Evolutionary conservation across 768 basidiomycete genomes (phyloP), one percentile per base, ranked within the genome.

Genomic region (Boletus pseudopeckii): DNA sequence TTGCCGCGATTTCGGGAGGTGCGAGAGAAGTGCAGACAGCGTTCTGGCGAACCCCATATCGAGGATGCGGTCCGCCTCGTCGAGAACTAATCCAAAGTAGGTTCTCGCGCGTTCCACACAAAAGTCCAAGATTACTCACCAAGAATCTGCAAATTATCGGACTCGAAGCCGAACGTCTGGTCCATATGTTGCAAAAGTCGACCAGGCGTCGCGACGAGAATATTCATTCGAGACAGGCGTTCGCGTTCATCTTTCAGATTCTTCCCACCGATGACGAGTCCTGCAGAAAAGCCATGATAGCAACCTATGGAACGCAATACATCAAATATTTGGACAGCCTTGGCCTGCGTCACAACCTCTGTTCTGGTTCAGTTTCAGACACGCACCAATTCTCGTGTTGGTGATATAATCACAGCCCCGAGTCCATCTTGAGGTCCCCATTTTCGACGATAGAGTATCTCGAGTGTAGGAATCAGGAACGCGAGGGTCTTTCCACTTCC

Each of bases 261-360:
- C 77, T 98, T 99, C 42, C 96, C 96, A 7, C 96, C 96, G 40
- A 99, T 99, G 17, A 98, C 87, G 13, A 98, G 74, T 0, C 95
- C 96, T 0, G 96, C 96, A 7, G 92, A 96, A 71, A 98, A 96
- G 17, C 80, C 77, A 63, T 99, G 96, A 62, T 86, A 86, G 42
- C 88, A 86, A 3, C 97, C 97, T 54, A 98, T 90, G 39, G 90
- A 88, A n/a, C 92, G 83, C 28, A 99, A 71, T 7, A 98, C 94
- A 43, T 96, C 92, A 67, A 98, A 99, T 54, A 98, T 99, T 77
- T 99, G 97, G 17, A 98, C 90, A 2, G 96, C 96, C 92, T 94
- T 55, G 47, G 32, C 28, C 38, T 7, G 18, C 17, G 52, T 63
- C 33, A 57, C 36, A 45, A 52, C 43, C 24, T 40, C 26, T n/a